Conservation (phyloP, 2,329 filamentous ascomycete species). For the Aspergillus niger region DNA sequence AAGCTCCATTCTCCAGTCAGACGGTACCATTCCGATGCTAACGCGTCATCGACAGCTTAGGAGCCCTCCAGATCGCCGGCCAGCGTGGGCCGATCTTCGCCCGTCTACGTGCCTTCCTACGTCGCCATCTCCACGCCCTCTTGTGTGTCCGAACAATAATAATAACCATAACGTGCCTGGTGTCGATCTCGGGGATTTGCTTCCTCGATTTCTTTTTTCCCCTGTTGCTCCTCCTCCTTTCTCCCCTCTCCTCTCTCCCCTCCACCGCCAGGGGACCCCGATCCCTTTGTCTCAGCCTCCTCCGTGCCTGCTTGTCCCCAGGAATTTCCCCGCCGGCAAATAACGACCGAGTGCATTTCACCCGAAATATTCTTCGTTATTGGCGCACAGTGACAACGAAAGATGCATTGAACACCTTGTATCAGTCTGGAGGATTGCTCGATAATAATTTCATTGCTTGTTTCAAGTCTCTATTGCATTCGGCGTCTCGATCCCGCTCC, state of each 20-base stretch:
- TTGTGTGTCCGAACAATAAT: neutral
- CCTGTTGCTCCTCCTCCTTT: constrained; percentile 1
- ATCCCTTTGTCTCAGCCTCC: constrained; percentile 2
- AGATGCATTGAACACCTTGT: constrained; percentile 10
- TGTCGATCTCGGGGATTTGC: constrained; percentile 12
- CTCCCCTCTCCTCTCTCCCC: neutral
- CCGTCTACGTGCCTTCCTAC: constrained; percentile 13
- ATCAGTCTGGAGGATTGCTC: constrained; percentile 14
- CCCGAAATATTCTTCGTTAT: neutral
- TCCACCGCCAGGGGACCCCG: neutral
- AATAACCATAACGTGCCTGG: neutral
- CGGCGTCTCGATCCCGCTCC: neutral
- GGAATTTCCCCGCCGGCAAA: neutral
- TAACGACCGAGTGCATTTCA: neutral
- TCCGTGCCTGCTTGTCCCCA: constrained; percentile 2
- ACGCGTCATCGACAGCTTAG: constrained; percentile 21
- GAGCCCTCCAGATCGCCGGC: constrained; percentile 18
- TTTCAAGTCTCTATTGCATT: neutral
- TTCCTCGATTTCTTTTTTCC: constrained; percentile 4
- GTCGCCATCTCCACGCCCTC: constrained; percentile 8
- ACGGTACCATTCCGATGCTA: constrained; percentile 9
- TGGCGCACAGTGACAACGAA: constrained; percentile 1
- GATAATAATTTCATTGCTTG: constrained; percentile 5
- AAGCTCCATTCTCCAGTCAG: constrained; percentile 9
- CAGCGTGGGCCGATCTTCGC: constrained; percentile 23